These are phyloP conservation scores for Leccinum barrowsii DNA, from an alignment of 768 basidiomycete species.

Conservation along the genomic window DNA sequence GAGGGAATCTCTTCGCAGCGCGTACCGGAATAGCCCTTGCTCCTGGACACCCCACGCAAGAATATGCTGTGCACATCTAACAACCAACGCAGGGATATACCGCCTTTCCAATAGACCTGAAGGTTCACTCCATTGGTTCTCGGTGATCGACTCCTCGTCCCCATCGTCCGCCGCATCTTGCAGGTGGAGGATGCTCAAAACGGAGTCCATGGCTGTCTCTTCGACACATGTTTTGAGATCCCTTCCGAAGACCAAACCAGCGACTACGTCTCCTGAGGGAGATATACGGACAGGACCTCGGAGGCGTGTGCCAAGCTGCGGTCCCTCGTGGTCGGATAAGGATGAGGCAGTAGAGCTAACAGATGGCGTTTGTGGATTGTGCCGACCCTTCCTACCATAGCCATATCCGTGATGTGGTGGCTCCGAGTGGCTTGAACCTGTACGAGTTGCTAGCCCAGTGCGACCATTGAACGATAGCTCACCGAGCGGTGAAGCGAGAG, in stretches of 20 bases:
- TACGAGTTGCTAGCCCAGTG: slow-evolving; percentile 35
- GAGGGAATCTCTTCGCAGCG: slow-evolving; percentile 5
- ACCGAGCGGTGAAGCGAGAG: slow-evolving; percentile 45
- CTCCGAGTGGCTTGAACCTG: slow-evolving; percentile 39
- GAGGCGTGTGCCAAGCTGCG: slow-evolving; percentile 51
- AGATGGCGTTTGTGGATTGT: slow-evolving; percentile 61
- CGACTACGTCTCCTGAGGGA: slow-evolving; percentile 31
- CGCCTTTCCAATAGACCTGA: slow-evolving; percentile 42
- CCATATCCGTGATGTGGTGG: slow-evolving; percentile 14
- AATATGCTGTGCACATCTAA: slow-evolving; percentile 80
- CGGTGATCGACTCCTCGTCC: not conserved
- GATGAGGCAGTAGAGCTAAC: slow-evolving; percentile 50
- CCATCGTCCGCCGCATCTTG: slow-evolving; percentile 4
- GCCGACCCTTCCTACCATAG: slow-evolving; percentile 38
- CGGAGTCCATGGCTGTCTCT: slow-evolving; percentile 50
- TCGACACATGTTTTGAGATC: slow-evolving; percentile 51
- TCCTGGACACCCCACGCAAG: slow-evolving; percentile 81
- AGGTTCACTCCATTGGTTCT: slow-evolving; percentile 15
- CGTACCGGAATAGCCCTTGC: slow-evolving; percentile 82
- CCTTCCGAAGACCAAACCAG: slow-evolving; percentile 66
- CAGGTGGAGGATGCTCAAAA: slow-evolving; percentile 4
- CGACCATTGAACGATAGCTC: slow-evolving; percentile 37
- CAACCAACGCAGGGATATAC: slow-evolving; percentile 69
- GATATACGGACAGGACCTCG: slow-evolving; percentile 49
- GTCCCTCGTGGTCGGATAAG: slow-evolving; percentile 46